Evolutionary conservation across 176 grass and related monocot genomes (phyloP).

Genomic region (Cymbopogon citratus): DNA sequence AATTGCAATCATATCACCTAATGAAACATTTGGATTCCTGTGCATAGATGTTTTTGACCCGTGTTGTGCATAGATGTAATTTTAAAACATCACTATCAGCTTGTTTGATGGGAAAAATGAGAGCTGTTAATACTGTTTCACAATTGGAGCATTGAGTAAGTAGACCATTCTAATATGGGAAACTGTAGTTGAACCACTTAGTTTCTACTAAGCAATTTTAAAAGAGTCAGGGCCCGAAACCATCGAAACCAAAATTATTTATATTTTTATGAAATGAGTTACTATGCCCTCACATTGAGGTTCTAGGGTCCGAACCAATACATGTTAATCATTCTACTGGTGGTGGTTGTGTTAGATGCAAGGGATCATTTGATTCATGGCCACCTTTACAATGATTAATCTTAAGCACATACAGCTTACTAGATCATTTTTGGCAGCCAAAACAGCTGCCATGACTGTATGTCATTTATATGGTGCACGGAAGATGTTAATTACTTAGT

Average conservation of each 20-base stretch:
- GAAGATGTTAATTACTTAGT: background rate
- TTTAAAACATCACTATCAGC: background rate
- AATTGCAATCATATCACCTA: background rate
- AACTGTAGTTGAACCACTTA: background rate
- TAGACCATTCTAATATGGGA: background rate
- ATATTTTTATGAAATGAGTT: background rate
- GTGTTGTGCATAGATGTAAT: background rate
- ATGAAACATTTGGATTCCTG: background rate
- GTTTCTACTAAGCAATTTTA: background rate
- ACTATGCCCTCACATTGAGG: background rate
- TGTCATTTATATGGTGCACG: background rate
- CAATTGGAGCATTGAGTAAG: background rate
- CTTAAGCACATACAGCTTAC: background rate
- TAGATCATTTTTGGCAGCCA: background rate
- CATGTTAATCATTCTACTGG: background rate
- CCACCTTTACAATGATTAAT: background rate
- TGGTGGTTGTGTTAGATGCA: background rate
- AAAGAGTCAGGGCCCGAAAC: no score
- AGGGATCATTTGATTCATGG: background rate
- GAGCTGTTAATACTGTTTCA: background rate
- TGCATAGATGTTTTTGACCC: background rate
- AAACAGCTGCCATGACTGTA: background rate
- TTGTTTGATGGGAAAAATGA: background rate
- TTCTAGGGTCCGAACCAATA: background rate
- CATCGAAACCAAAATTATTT: background rate